Base-by-base conservation (phyloP, 164 flowering plant genomes). In the Pachysandra terminalis region DNA sequence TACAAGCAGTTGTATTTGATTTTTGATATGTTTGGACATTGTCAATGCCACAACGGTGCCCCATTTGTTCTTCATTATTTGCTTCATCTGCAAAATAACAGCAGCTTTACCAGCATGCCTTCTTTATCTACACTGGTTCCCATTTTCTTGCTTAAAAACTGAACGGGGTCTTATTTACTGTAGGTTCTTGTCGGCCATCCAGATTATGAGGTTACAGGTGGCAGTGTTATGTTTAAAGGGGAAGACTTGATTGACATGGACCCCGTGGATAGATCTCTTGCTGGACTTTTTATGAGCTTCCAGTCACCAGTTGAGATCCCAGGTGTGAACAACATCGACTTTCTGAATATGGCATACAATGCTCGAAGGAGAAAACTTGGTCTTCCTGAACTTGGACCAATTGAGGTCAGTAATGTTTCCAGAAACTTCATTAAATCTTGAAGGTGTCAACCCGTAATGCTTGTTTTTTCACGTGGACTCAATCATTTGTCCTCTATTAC, bases 181-280 rank as follows among this genome's bases (percentile, higher is more conserved):
- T 74, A 96, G 99, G 99, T 96, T 73, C 97, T 96, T 79, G 98
- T 81, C 79, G 99, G 99, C 56, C 99, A 96, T 81, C 97, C 97
- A 26, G 98, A 93, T 79, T 96, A 96, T 83, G 97, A 93, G 73
- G 91, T 96, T 72, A 89, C 96, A 10, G 96, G 95, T 68, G 99
- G 99, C 26, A 90, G 83, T 79, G 78, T 86, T 21, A 75, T 75
- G 67, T 96, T 87, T 74, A 96, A 92, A 80, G 97, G 99, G 28
- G 87, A 90, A 77, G 83, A 88, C 72, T 75, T 96, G 81, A 89
- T 96, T 49, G 97, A 93, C 22, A 90, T 90, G 96, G 95, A 84
- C 26, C 96, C 97, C 13, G 98, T 90, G 71, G 96, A 96, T 62
- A 85, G 99, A 75, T 85, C 99, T 61, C 86, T 88, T 73, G 84